Evolutionary conservation across 2,329 filamentous ascomycete species (phyloP).

Genomic region (Bipolaris bicolor): DNA sequence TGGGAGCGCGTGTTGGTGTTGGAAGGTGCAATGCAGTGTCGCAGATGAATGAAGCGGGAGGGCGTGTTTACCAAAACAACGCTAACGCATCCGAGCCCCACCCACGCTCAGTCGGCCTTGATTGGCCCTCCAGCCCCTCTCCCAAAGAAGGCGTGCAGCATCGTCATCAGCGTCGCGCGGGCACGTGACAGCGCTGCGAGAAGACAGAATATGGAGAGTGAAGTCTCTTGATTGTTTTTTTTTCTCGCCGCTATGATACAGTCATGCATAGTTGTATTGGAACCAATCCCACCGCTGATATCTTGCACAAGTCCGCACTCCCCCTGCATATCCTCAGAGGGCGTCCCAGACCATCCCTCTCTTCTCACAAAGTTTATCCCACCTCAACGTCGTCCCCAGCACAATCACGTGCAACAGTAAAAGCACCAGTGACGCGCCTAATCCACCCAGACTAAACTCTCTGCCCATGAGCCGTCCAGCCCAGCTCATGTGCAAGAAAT

Average conservation of each 20-base stretch:
- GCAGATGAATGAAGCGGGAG: constrained; percentile 28
- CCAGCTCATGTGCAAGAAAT: constrained; percentile 53
- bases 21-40: constrained; percentile 42
- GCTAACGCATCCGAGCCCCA: constrained; percentile 22
- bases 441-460: constrained; percentile 37
- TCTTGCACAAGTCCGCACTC: neutral
- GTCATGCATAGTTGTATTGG: constrained; percentile 15
- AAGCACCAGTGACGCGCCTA: constrained; percentile 51
- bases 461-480: constrained; percentile 22
- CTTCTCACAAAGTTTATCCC: constrained; percentile 43
- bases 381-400: constrained; percentile 47
- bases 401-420: constrained; percentile 56
- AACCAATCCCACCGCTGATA: constrained; percentile 1
- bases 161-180: constrained; percentile 1
- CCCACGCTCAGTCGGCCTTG: constrained; percentile 21
- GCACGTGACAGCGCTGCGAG: neutral
- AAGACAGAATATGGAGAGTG: neutral
- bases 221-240: neutral
- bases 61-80: constrained; percentile 31
- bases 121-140: constrained; percentile 11
- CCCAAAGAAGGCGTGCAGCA: neutral
- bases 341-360: constrained; percentile 28
- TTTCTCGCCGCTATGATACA: neutral
- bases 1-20: constrained; percentile 20
- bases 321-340: constrained; percentile 2